Evolutionary conservation across 768 basidiomycete genomes (phyloP).

Genomic region (Podaxis sp.): DNA sequence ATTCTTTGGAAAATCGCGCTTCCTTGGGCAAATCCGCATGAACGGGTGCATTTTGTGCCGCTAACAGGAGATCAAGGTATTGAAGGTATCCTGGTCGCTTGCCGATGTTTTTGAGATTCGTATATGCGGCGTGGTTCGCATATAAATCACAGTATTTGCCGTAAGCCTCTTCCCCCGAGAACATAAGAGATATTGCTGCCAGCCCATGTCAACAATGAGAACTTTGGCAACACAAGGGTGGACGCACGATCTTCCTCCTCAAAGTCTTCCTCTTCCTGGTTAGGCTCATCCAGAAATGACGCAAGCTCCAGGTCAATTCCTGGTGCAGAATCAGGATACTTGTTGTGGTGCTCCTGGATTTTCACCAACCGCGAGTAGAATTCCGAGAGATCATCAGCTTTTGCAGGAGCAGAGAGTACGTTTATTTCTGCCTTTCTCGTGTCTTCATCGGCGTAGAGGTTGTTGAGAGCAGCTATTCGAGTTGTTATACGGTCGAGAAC

Average conservation of each 20-base stretch:
- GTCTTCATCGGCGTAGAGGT: constrained; percentile 75
- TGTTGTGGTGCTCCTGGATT: constrained; percentile 94
- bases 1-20: constrained; percentile 66
- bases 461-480: constrained; percentile 58
- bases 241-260: constrained; percentile 87
- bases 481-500: constrained; percentile 81
- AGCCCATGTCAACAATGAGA: constrained; percentile 3
- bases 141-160: constrained; percentile 96
- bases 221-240: constrained; percentile 1
- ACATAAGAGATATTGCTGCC: constrained; percentile 74
- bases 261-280: constrained; percentile 69
- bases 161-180: constrained; percentile 94
- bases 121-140: constrained; percentile 80
- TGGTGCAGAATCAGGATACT: constrained; percentile 87
- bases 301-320: constrained; percentile 81
- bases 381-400: constrained; percentile 77
- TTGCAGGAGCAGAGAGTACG: constrained; percentile 50
- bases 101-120: constrained; percentile 82
- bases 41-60: constrained; percentile 52
- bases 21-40: constrained; percentile 71
- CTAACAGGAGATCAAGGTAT: constrained; percentile 84
- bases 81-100: constrained; percentile 88
- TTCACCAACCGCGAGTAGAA: constrained; percentile 95
- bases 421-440: constrained; percentile 66
- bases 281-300: constrained; percentile 72